phyloP scores from a whole-genome alignment of 352 stramenopile genomes.

The Albugo laibachii region DNA sequence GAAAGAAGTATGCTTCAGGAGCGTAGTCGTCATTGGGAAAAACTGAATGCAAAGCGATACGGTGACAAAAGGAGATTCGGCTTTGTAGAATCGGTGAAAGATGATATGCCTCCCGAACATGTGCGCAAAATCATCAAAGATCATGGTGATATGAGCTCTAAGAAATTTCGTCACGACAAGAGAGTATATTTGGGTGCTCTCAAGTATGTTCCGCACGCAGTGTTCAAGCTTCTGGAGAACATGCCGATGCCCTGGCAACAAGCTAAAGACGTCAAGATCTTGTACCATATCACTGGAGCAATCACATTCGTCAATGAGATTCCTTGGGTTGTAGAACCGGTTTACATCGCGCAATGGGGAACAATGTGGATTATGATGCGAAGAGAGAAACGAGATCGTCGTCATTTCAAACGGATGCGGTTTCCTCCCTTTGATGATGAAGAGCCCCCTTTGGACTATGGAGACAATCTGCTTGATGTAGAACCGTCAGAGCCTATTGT shows the following conservation, averaged over 20 bases:
- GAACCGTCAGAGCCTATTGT: conserved; percentile 91
- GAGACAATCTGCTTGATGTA: conserved; percentile 94
- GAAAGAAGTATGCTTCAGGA: conserved; percentile 48
- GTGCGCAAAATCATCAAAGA: conserved; percentile 99
- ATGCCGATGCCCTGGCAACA: conserved; percentile 99
- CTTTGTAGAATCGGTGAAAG: conserved; percentile 82
- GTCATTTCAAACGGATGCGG: conserved; percentile 99
- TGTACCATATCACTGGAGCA: conserved; percentile 99
- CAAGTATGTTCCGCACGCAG: conserved; percentile 98
- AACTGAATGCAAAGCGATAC: conserved; percentile 89
- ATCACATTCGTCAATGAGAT: conserved; percentile 99
- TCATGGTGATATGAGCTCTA: conserved; percentile 99
- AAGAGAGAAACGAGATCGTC: conserved; percentile 95
- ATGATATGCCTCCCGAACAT: conserved; percentile 91
- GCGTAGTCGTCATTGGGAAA: conserved; percentile 61
- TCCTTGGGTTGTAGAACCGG: conserved; percentile 97
- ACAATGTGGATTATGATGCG: conserved; percentile 99
- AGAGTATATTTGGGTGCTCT: conserved; percentile 97
- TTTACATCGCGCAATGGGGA: conserved; percentile 99
- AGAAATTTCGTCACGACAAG: conserved; percentile 98
- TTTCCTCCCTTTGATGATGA: conserved; percentile 99
- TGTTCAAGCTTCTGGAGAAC: conserved; percentile 99
- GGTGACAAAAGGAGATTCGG: conserved; percentile 87
- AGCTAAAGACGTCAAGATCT: conserved; percentile 96
- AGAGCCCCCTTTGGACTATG: conserved; percentile 93